Evolutionary conservation across 2,329 filamentous ascomycete genomes (phyloP).

Genomic region (Phoma sp.): DNA sequence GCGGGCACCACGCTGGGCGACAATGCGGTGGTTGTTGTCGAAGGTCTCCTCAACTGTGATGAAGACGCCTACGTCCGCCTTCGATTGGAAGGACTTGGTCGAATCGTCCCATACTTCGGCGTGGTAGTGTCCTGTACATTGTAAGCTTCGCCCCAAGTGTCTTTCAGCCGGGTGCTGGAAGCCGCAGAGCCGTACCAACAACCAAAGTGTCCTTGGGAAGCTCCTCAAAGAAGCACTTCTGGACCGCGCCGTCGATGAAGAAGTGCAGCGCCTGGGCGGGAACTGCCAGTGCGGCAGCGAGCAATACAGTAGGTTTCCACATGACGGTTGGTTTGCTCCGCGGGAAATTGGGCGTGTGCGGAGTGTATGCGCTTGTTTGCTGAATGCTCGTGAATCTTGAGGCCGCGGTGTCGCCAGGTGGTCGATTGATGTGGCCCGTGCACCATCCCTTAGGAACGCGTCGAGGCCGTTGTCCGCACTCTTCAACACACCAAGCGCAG

Average conservation of each 20-base stretch:
- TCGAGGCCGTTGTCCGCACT: background rate
- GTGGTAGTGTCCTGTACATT: conserved; percentile 73
- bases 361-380: conserved; percentile 29
- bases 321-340: conserved; percentile 35
- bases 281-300: conserved; percentile 66
- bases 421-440: conserved; percentile 24
- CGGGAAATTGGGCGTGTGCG: conserved; percentile 26
- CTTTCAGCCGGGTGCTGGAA: background rate
- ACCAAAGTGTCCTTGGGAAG: conserved; percentile 97
- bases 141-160: conserved; percentile 14
- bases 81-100: conserved; percentile 71
- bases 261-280: conserved; percentile 89
- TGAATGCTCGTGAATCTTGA: conserved; percentile 31
- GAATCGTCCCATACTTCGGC: conserved; percentile 84
- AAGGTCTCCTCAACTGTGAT: conserved; percentile 97
- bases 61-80: conserved; percentile 80
- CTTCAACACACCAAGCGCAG: background rate
- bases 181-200: conserved; percentile 66
- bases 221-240: conserved; percentile 98
- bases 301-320: conserved; percentile 62
- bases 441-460: conserved; percentile 1
- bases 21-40: conserved; percentile 96
- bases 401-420: conserved; percentile 36
- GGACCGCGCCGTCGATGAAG: conserved; percentile 83
- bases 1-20: conserved; percentile 79